Evolutionary conservation across 192 early-diverging fungal genomes (phyloP).

Genomic region (Linderina pennispora): DNA sequence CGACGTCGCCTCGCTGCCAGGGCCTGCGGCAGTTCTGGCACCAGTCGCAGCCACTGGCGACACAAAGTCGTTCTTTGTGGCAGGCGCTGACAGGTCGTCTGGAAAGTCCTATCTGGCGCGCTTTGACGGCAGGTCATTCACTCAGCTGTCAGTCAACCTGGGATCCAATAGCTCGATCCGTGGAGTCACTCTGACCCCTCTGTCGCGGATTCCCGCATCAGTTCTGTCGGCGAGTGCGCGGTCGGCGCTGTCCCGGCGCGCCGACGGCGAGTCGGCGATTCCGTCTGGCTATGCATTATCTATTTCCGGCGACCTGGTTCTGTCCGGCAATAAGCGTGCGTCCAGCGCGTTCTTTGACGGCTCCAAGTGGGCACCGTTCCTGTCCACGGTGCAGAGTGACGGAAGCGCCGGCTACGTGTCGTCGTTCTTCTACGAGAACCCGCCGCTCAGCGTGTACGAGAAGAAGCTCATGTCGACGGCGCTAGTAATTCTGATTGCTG

Average conservation of each 20-base stretch:
- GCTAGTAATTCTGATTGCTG: constrained; percentile 62
- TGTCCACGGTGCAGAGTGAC: constrained; percentile 38
- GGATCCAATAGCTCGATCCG: constrained; percentile 21
- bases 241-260: constrained; percentile 13
- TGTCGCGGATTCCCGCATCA: constrained; percentile 30
- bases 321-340: constrained; percentile 22
- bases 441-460: constrained; percentile 41
- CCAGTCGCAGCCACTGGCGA: constrained; percentile 18
- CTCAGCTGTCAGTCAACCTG: constrained; percentile 19
- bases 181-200: constrained; percentile 22
- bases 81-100: constrained; percentile 10
- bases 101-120: constrained; percentile 48
- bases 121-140: constrained; percentile 46
- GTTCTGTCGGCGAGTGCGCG: constrained; percentile 18
- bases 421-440: constrained; percentile 40
- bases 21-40: constrained; percentile 47
- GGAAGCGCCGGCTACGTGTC: constrained; percentile 32
- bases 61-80: constrained; percentile 23
- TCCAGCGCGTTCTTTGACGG: constrained; percentile 41
- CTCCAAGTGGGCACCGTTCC: constrained; percentile 38
- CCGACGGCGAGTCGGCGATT: constrained; percentile 8
- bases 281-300: constrained; percentile 35
- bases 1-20: constrained; percentile 40
- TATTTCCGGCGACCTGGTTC: constrained; percentile 29
- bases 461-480: constrained; percentile 46